phyloP scores from a whole-genome alignment of 2,329 filamentous ascomycete species.

The Colletotrichum trifolii region DNA sequence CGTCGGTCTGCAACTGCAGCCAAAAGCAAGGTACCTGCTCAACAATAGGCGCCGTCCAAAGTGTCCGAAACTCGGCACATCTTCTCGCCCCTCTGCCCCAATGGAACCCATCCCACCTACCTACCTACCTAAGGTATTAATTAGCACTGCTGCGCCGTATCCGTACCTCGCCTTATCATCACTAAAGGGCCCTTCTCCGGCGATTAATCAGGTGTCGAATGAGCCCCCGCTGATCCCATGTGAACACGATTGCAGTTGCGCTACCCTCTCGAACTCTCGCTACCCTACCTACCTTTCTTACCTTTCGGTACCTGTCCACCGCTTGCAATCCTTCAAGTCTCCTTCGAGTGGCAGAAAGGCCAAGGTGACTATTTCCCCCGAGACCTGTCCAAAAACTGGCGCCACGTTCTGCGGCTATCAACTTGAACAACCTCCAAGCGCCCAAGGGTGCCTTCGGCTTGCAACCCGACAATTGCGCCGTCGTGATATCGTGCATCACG shows the following conservation, averaged over 20 bases:
- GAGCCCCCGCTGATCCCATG: conserved; percentile 34
- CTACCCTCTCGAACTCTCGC: background rate
- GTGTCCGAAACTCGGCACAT: conserved; percentile 32
- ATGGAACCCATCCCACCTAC: no score
- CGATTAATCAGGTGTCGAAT: conserved; percentile 22
- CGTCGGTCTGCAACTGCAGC: conserved; percentile 7
- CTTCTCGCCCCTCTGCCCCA: background rate
- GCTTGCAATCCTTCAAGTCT: no score
- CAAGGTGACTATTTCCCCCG: conserved; percentile 14
- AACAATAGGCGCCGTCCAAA: conserved; percentile 7
- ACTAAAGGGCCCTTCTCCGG: background rate
- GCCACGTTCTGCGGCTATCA: conserved; percentile 24
- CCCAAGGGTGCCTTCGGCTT: conserved; percentile 15
- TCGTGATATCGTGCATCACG: conserved; percentile 3
- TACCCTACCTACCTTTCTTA: background rate
- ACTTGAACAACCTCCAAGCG: conserved; percentile 18
- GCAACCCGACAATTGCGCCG: conserved; percentile 21
- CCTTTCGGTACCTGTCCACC: background rate
- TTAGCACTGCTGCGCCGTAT: no score
- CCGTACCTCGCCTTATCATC: no score
- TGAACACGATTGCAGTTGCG: conserved; percentile 36
- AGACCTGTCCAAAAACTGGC: conserved; percentile 19
- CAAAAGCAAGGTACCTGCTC: background rate
- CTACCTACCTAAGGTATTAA: no score
- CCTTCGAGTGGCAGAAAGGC: no score